Percentiles rank a stretch among this genome's conserved stretches.
These are phyloP conservation scores for Cyberlindnera xylosilytica DNA, from an alignment of 805 yeast genomes.

Conservation along the genomic window DNA sequence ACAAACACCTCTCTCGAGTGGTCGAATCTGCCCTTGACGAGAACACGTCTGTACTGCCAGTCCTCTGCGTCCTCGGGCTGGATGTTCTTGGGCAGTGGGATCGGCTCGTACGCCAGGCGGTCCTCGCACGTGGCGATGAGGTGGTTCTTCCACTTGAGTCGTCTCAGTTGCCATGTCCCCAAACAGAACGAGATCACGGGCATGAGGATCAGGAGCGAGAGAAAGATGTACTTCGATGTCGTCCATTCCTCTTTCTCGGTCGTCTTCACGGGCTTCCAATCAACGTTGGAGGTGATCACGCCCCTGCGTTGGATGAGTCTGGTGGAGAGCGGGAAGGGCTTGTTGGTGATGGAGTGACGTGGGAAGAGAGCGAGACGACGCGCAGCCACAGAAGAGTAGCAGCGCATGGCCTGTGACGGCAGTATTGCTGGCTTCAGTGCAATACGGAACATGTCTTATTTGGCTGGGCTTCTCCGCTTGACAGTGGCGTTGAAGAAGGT, in stretches of 20 bases:
- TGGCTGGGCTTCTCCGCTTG: no score
- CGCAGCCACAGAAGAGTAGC: background rate
- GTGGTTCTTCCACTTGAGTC: conserved; percentile 85
- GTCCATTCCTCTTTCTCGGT: conserved; percentile 31
- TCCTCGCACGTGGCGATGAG: conserved; percentile 83
- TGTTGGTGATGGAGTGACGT: background rate
- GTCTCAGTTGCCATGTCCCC: conserved; percentile 90
- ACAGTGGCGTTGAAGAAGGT: no score
- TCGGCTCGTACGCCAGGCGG: conserved; percentile 67
- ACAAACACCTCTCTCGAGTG: conserved; percentile 86
- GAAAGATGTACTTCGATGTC: conserved; percentile 30
- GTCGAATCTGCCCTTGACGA: conserved; percentile 73
- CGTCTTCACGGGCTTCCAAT: conserved; percentile 78
- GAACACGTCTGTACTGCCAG: conserved; percentile 79
- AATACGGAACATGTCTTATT: background rate
- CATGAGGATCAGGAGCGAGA: conserved; percentile 55
- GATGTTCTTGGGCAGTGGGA: conserved; percentile 64
- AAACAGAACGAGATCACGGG: conserved; percentile 82
- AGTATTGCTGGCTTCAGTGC: background rate
- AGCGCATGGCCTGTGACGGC: background rate
- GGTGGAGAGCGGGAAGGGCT: background rate
- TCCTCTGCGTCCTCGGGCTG: conserved; percentile 65
- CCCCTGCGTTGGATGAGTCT: conserved; percentile 17
- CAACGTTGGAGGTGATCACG: conserved; percentile 66
- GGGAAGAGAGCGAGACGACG: conserved; percentile 3